Conservation (phyloP, 75 land plant species). For the Selaginella moellendorffii region DNA sequence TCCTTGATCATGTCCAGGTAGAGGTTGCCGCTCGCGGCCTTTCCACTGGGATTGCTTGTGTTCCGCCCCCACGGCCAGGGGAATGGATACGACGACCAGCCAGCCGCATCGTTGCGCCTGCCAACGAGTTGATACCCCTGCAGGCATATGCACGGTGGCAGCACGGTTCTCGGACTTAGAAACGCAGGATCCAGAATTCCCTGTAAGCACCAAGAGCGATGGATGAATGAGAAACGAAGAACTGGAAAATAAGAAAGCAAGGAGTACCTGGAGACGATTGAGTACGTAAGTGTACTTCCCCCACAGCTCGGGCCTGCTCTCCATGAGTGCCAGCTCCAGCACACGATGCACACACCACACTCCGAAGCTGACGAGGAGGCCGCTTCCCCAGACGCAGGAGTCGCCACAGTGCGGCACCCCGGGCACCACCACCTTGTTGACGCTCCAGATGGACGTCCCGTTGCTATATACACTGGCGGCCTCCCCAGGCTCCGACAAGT, state of each 20-base stretch:
- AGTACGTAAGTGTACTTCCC: conserved; percentile 96
- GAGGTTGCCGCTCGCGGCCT: conserved; percentile 43
- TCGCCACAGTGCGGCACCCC: conserved; percentile 65
- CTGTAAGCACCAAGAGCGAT: conserved; percentile 23
- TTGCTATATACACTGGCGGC: not conserved
- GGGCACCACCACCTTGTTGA: not conserved
- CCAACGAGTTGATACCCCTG: conserved; percentile 14
- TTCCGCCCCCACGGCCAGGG: conserved; percentile 25
- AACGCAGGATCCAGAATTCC: conserved; percentile 83
- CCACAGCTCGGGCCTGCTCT: conserved; percentile 98
- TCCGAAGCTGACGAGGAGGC: conserved; percentile 71
- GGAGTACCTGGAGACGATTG: conserved; percentile 87
- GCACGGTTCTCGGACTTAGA: conserved; percentile 52
- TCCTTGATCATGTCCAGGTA: conserved; percentile 74
- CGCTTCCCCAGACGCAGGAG: conserved; percentile 54
- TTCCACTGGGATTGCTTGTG: conserved; percentile 29
- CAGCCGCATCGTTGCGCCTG: not conserved
- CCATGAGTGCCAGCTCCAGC: conserved; percentile 71
- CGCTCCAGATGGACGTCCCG: conserved; percentile 11
- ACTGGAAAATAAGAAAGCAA: not conserved
- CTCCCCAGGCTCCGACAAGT: conserved; percentile 25
- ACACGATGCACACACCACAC: conserved; percentile 92
- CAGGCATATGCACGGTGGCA: conserved; percentile 55
- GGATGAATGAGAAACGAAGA: not conserved
- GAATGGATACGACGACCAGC: conserved; percentile 18